Base-by-base conservation (phyloP, 2,329 filamentous ascomycete genomes). In the Ceratocystiopsis minuta region DNA sequence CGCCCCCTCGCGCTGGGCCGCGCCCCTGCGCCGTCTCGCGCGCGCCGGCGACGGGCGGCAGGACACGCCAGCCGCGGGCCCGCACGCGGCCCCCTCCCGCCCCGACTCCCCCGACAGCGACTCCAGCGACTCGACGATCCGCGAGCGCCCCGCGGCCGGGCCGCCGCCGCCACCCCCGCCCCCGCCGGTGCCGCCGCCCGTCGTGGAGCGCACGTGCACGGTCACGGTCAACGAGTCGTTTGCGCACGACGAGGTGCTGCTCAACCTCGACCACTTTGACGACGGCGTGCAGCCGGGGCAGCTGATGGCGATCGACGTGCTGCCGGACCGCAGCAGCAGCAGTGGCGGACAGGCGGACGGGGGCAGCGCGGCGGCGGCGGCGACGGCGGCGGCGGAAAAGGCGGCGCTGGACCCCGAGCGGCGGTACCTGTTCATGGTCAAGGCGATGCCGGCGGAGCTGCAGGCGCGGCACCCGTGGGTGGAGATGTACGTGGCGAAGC, bases 191-290 rank as follows among this genome's bases (percentile, higher is more conserved):
- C 55, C 53, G 46, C 49, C 52, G 28, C 48, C 54, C 34, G 57
- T 55, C 38, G 41, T 57, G 16, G 67, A 72, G 50, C 61, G 67
- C 28, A 60, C 60, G 48, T 75, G 69, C 50, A 67, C 61, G 36
- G 64, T 75, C 42, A 66, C 66, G 10, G 66, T 76, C 50, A 81
- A 87, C 55, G 83, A 92, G 49, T 75, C 71, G 36, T 80, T 86
- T 52, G 77, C 79, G 10, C 72, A 70, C 44, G 82, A 92, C 52
- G 83, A 88, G 51, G 77, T 90, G 37, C 66, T 90, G 17, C 68
- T 92, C 53, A 90, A 88, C 55, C 67, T 79, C 44, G 76, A 82
- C 43, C 67, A 78, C 15, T 73, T 88, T 45, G 71, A 74, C 41
- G 64, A 68, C 37, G 68, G 72, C 37, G 66, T 84, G 47, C 69